phyloP scores from a whole-genome alignment of 176 grass and related monocot species.

The Zea luxurians region DNA sequence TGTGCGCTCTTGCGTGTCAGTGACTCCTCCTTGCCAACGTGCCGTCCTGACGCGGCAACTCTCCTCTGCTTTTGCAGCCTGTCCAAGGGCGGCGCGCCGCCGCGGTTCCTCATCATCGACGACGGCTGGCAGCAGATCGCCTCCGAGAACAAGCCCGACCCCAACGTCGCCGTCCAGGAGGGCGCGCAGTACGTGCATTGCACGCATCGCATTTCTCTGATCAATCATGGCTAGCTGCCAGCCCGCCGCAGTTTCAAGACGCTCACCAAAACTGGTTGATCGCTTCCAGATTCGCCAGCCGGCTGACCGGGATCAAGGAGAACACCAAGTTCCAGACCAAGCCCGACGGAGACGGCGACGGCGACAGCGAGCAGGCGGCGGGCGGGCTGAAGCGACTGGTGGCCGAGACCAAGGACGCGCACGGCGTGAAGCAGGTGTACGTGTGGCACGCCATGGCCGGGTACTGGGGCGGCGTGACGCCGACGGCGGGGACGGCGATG shows the following conservation, averaged over 20 bases:
- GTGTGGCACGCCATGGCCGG: conserved; percentile 86
- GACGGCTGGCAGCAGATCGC: conserved; percentile 92
- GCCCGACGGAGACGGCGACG: background rate
- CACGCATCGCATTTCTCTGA: background rate
- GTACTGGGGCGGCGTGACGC: conserved; percentile 80
- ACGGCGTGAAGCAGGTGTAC: conserved; percentile 67
- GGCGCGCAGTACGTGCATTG: conserved; percentile 59
- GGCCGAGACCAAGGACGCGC: conserved; percentile 41
- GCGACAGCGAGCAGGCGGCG: background rate
- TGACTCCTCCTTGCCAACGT: background rate
- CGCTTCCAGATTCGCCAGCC: conserved; percentile 50
- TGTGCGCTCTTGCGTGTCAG: background rate
- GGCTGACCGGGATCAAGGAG: conserved; percentile 85
- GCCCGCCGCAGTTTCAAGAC: background rate
- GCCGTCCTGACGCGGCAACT: no score
- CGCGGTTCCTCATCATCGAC: conserved; percentile 80
- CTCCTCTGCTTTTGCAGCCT: conserved; percentile 38
- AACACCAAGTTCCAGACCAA: conserved; percentile 74
- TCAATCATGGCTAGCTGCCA: background rate
- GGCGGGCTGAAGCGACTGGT: conserved; percentile 57
- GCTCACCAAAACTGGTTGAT: background rate
- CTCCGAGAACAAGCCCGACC: conserved; percentile 34
- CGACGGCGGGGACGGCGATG: conserved; percentile 36
- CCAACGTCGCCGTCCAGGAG: conserved; percentile 54
- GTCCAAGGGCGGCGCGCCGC: conserved; percentile 58